These are phyloP conservation scores for Rubroshorea leprosula DNA, from an alignment of 345 rosid genomes.

Conservation along the genomic window DNA sequence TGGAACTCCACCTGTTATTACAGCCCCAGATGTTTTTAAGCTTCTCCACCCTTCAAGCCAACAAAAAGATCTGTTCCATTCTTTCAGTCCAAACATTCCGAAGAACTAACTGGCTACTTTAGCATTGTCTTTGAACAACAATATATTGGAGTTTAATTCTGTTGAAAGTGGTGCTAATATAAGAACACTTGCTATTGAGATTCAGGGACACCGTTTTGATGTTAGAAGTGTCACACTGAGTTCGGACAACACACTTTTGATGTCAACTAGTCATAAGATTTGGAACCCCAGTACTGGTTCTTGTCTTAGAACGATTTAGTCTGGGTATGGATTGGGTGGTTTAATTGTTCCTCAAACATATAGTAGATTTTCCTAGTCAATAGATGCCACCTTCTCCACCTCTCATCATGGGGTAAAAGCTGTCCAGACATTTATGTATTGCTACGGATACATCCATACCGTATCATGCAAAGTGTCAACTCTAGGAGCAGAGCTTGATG, in stretches of 20 bases:
- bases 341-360: slow-evolving; percentile 76
- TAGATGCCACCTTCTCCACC: too few species aligned
- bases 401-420: too few species aligned
- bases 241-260: slow-evolving; percentile 73
- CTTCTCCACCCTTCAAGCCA: slow-evolving; percentile 67
- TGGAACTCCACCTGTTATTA: slow-evolving; percentile 26
- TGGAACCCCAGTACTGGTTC: slow-evolving; percentile 98
- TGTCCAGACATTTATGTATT: too few species aligned
- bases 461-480: too few species aligned
- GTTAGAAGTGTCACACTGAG: slow-evolving; percentile 90
- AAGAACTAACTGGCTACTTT: slow-evolving; percentile 59
- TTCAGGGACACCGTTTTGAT: slow-evolving; percentile 89
- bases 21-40: slow-evolving; percentile 75
- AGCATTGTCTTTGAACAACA: slow-evolving; percentile 87
- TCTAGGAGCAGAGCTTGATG: too few species aligned
- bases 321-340: slow-evolving; percentile 93
- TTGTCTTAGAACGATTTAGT: slow-evolving; percentile 82
- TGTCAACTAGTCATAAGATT: slow-evolving; percentile 96
- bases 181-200: slow-evolving; percentile 67
- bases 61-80: slow-evolving; percentile 80
- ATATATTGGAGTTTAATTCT: slow-evolving; percentile 72
- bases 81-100: slow-evolving; percentile 60
- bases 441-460: too few species aligned
- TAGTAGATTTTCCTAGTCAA: too few species aligned
- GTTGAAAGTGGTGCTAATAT: slow-evolving; percentile 42